Base-by-base conservation (phyloP, 192 early-diverging fungal genomes). In the Podila verticillata region DNA sequence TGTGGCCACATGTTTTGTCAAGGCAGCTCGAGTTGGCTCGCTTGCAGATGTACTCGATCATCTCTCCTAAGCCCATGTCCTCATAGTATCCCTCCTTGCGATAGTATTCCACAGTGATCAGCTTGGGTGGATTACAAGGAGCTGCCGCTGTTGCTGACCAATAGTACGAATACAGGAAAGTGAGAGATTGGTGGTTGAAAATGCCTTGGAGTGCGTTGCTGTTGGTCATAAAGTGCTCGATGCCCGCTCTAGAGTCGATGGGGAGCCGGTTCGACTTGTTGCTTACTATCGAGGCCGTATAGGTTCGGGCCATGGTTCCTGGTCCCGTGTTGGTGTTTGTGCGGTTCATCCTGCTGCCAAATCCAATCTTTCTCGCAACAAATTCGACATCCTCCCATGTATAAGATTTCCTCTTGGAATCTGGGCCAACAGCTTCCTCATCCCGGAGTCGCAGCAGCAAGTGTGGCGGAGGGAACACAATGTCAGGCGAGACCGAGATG, bases 381-480 rank as follows among this genome's bases (percentile, higher is more conserved):
- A 66, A 72, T 24, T 67, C 75, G 28, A 82, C 56, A 58, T 71
- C 64, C 20, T 68, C 74, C 70, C 72, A 73, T 1, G 63, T 74
- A 29, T 69, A 72, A 1, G 69, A 70, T 24, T 69, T 77, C 48
- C 67, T 20, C 32, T 65, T 65, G 7, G 83, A 67, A 28, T 72
- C 63, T 36, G 70, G 32, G 6, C 75, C 75, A 8, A 65, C 47
- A 13, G 63, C 65, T 61, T 93, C 92, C 36, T 90, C 88, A 29
- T 91, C 82, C 29, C 85, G 84, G 72, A 91, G 84, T 39, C 87
- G 73, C 17, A 86, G 74, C 34, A 97, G 84, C 35, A 95, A 84
- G 71, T 93, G 91, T 5, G 96, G 96, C 32, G 90, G 90, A 24
- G 96, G 94, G 69, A 94, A 93, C 48, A 75, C 75, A 32, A 97